Evolutionary conservation across 2,329 filamentous ascomycete genomes (phyloP), one percentile per base, ranked within the genome.

Genomic region (Cercospora zeina): DNA sequence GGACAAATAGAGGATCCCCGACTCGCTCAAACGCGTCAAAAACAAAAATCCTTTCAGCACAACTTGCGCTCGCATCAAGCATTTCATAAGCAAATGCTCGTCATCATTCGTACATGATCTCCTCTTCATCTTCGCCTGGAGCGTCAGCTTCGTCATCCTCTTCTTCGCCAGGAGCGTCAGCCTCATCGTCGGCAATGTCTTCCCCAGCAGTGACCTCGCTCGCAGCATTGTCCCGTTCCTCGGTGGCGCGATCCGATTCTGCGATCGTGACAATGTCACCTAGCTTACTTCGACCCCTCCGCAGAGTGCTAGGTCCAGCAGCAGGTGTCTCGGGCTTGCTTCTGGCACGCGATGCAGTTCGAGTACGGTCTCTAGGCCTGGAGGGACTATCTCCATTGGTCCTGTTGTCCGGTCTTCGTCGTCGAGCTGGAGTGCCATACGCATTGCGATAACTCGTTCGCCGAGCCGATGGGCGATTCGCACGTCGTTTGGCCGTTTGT

Each of bases 271-370:
- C 69, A 11, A 78, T 72, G 34, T 75, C 77, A 53, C 78, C 78
- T 0, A 81, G 73, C 63, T 77, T 77, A 64, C 79, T 81, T 55
- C 79, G 70, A 14, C 77, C 79, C 11, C 79, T 73, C 31, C 74
- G 61, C 30, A 71, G 61, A 31, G 45, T 62, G 50, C 63, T 67
- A 31, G 65, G 47, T 13, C 64, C 64, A 42, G 58, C 59, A 16
- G 62, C 62, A 47, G 61, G 51, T 13, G 34, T 62, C 4, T 61
- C 49, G 36, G 60, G 62, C 16, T 59, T 53, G 33, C 33, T 24
- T 31, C 56, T 51, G 21, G 33, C 21, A 31, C 27, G 36, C 33
- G 56, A 53, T 37, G 30, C 24, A 21, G 56, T 53, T 53, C 49
- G 49, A 42, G 13, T 56, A 8, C 56, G 56, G 24, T 59, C 47